A percentile compares a stretch with the other conserved stretches of the same genome.
Conservation (phyloP, 495 filamentous ascomycete genomes). For the Chaetomium tenue region DNA sequence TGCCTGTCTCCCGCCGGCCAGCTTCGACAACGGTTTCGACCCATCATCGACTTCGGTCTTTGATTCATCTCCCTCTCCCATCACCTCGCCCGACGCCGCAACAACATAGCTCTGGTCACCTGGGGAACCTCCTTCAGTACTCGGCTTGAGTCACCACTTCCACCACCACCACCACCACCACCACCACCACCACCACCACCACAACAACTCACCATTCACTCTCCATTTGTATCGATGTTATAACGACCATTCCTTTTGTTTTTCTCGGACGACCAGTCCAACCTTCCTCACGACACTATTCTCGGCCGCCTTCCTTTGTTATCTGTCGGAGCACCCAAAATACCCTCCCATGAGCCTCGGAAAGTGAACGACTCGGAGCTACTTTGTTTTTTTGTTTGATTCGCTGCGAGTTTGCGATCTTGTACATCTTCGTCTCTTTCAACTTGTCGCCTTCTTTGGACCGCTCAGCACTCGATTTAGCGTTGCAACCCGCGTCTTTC, state of each 20-base stretch:
- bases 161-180: slow-evolving; percentile 24
- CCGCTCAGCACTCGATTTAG: slow-evolving; percentile 7
- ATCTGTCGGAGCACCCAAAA: slow-evolving; percentile 57
- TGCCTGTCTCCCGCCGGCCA: slow-evolving; percentile 4
- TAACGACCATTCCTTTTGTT: slow-evolving; percentile 59
- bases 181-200: slow-evolving; percentile 20
- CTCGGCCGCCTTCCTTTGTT: slow-evolving; percentile 39
- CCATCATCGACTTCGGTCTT: slow-evolving; percentile 12
- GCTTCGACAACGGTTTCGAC: slow-evolving; percentile 15
- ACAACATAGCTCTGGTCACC: slow-evolving; percentile 13
- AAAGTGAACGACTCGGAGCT: slow-evolving; percentile 60
- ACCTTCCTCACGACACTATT: slow-evolving; percentile 46
- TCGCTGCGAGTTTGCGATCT: slow-evolving; percentile 43
- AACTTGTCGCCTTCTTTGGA: slow-evolving; percentile 31
- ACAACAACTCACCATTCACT: slow-evolving; percentile 43
- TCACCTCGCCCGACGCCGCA: slow-evolving; percentile 6
- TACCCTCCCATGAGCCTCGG: slow-evolving; percentile 66
- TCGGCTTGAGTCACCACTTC: slow-evolving; percentile 16
- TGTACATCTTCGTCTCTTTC: slow-evolving; percentile 47
- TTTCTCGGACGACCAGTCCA: slow-evolving; percentile 51
- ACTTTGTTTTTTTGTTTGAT: slow-evolving; percentile 41
- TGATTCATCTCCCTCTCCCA: neutral
- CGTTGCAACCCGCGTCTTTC: slow-evolving; percentile 18
- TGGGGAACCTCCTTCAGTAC: slow-evolving; percentile 4
- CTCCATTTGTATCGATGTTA: slow-evolving; percentile 59